Evolutionary conservation across 139 green algal genomes (phyloP), one percentile per base, ranked within the genome.

Genomic region (Choricystis sp.): DNA sequence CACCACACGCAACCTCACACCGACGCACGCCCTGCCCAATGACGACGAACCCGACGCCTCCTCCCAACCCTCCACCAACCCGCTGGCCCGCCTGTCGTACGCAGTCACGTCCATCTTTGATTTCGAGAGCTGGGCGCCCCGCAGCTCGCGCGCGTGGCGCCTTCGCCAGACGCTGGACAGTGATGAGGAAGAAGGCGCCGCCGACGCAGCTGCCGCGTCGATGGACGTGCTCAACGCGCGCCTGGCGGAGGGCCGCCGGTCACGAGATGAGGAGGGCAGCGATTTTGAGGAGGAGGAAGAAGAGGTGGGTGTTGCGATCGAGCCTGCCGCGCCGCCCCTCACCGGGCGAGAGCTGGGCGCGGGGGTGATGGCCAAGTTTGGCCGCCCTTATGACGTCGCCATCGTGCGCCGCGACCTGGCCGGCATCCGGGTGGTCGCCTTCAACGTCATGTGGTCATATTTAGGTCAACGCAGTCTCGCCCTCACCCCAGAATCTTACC

Each of bases 391-490:
- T 29, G 74, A 80, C 29, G 55, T 80, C 1, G 61, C 63, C 19
- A 73, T 78, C 40, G 68, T 78, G 24, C 64, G 67, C 31, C 61
- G 71, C 24, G 63, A 78, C 64, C 59, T 76, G 16, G n/a, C 57
- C 3, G 66, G 66, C 48, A 72, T 58, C 59, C 49, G 22, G 1
- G 19, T 63, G 16, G 60, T 72, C 2, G 30, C 25, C 0, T 24
- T 72, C 28, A 70, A 70, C 40, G 67, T 72, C 26, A 66, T 66
- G 58, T 52, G 40, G 40, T 9, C 40, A 9, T 16, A 52, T 16
- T 9, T 52, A 9, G 40, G 40, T 16, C 40, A 52, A 16, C 40
- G 40, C 9, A 21, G 9, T 9, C n/a, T n/a, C n/a, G 40, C 40
- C 9, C 9, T 52, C 40, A 21, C 40, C 9, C 9, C 40, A 9